Evolutionary conservation across 805 yeast species (phyloP).

Genomic region (Teunomyces lycoperdinae): DNA sequence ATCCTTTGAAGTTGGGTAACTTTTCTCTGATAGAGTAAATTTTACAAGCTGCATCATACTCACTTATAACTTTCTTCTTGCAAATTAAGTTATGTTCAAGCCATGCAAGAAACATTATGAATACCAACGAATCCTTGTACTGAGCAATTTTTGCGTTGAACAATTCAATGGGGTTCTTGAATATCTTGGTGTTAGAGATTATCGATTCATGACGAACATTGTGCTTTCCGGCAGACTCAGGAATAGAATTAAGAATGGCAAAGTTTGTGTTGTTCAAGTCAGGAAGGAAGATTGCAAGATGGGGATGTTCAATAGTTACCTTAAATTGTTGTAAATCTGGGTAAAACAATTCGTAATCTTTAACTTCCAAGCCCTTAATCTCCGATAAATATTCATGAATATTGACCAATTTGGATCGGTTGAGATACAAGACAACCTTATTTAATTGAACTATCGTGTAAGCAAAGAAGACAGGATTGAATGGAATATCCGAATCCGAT

Average conservation of each 20-base stretch:
- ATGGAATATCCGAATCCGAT: conserved; percentile 72
- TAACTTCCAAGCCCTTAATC: conserved; percentile 35
- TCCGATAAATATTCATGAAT: conserved; percentile 21
- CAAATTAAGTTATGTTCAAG: conserved; percentile 54
- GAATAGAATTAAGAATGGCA: conserved; percentile 31
- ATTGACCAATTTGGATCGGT: conserved; percentile 41
- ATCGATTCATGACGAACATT: conserved; percentile 27
- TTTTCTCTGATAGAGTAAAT: conserved; percentile 54
- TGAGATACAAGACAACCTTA: conserved; percentile 51
- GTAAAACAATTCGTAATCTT: conserved; percentile 60
- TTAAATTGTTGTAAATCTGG: conserved; percentile 40
- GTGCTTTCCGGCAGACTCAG: conserved; percentile 24
- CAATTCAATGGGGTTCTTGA: conserved; percentile 73
- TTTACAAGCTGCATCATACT: conserved; percentile 63
- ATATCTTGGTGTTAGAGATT: conserved; percentile 56
- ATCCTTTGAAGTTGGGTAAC: conserved; percentile 56
- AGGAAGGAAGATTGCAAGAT: conserved; percentile 30
- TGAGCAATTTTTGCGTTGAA: conserved; percentile 75
- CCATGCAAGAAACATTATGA: conserved; percentile 79
- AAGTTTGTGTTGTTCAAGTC: conserved; percentile 25
- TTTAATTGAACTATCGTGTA: conserved; percentile 43
- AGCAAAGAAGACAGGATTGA: conserved; percentile 82
- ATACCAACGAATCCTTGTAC: conserved; percentile 76
- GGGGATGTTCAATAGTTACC: conserved; percentile 14
- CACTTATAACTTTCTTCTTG: conserved; percentile 46